Evolutionary conservation across 805 yeast genomes (phyloP).

Genomic region (Yamadazyma sp.): DNA sequence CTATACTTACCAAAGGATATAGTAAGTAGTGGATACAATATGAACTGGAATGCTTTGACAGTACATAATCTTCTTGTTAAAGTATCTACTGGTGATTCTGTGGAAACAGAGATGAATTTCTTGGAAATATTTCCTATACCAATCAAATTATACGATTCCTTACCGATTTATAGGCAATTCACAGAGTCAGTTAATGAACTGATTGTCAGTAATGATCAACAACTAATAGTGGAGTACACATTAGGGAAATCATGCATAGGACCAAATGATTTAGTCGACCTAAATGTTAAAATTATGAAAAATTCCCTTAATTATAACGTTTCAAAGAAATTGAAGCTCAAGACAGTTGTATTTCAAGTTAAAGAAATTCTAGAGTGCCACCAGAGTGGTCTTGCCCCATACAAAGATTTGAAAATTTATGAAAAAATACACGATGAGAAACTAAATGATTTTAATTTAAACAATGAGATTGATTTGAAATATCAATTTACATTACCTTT

Average conservation of each 20-base stretch:
- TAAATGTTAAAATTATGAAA: constrained; percentile 40
- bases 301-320: constrained; percentile 31
- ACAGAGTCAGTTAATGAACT: constrained; percentile 49
- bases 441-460: constrained; percentile 17
- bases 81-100: constrained; percentile 29
- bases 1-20: constrained; percentile 55
- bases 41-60: constrained; percentile 47
- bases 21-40: constrained; percentile 49
- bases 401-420: constrained; percentile 41
- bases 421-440: constrained; percentile 28
- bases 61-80: constrained; percentile 43
- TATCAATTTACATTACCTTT: constrained; percentile 30
- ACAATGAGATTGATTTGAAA: constrained; percentile 24
- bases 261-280: constrained; percentile 46
- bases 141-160: constrained; percentile 53
- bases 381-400: constrained; percentile 49
- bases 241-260: constrained; percentile 57
- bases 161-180: constrained; percentile 55
- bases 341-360: constrained; percentile 45
- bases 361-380: constrained; percentile 53
- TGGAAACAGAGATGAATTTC: constrained; percentile 28
- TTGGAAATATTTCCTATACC: constrained; percentile 46
- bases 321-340: constrained; percentile 36
- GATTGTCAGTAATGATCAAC: constrained; percentile 46
- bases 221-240: constrained; percentile 42